phyloP scores from a whole-genome alignment of 495 filamentous ascomycete species.

The Trichoderma orchidacearum region DNA sequence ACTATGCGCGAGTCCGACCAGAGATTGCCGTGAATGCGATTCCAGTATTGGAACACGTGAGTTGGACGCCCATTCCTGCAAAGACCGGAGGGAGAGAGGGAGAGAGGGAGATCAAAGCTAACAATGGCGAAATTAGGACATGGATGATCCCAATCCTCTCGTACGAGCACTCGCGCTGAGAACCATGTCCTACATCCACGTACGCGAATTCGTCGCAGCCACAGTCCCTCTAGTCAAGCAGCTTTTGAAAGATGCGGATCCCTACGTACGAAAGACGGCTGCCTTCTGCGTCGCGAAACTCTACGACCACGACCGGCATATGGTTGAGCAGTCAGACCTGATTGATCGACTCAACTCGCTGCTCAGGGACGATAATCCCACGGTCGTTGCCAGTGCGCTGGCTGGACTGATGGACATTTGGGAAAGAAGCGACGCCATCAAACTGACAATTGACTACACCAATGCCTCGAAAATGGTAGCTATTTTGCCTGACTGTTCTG shows the following conservation, averaged over 20 bases:
- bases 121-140: slow-evolving; percentile 49
- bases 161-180: slow-evolving; percentile 86
- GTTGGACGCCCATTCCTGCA: too few relatives aligned
- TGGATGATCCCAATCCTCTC: slow-evolving; percentile 86
- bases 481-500: slow-evolving; percentile 91
- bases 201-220: slow-evolving; percentile 88
- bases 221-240: slow-evolving; percentile 73
- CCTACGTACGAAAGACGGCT: slow-evolving; percentile 95
- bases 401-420: slow-evolving; percentile 95
- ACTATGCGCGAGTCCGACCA: slow-evolving; percentile 89
- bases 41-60: slow-evolving; percentile 69
- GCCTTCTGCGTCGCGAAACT: slow-evolving; percentile 95
- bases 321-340: slow-evolving; percentile 81
- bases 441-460: slow-evolving; percentile 91
- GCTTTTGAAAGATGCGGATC: slow-evolving; percentile 76
- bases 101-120: slow-evolving; percentile 2
- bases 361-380: slow-evolving; percentile 90
- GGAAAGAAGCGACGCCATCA: slow-evolving; percentile 94
- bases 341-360: slow-evolving; percentile 87
- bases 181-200: slow-evolving; percentile 96
- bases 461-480: slow-evolving; percentile 97
- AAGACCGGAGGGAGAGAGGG: too few relatives aligned
- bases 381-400: slow-evolving; percentile 87
- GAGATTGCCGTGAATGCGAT: slow-evolving; percentile 90
- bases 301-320: slow-evolving; percentile 85